Evolutionary conservation across 78 protist genomes (phyloP).

Genomic region (Dictyostelium intermedium): DNA sequence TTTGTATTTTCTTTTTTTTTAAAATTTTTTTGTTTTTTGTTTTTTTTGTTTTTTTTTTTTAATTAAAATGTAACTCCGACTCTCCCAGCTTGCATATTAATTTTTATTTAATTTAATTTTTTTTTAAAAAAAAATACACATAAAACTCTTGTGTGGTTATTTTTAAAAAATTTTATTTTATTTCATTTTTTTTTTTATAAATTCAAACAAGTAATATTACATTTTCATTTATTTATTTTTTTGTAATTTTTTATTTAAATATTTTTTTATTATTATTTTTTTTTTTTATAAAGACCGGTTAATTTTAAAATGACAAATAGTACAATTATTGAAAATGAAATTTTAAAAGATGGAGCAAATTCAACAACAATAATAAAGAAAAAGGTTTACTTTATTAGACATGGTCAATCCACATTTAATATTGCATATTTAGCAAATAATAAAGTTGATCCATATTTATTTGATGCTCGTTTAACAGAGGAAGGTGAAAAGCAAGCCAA

Average conservation of each 20-base stretch:
- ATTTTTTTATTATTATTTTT: neutral
- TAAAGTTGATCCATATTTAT: slow-evolving; percentile 29
- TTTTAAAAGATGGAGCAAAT: neutral
- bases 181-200: too few species aligned
- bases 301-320: neutral
- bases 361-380: neutral
- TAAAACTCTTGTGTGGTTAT: too few species aligned
- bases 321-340: neutral
- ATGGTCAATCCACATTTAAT: slow-evolving; percentile 72
- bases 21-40: neutral
- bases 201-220: too few species aligned
- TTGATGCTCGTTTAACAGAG: slow-evolving; percentile 56
- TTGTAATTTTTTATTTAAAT: too few species aligned
- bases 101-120: too few species aligned
- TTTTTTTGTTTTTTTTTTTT: neutral
- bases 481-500: slow-evolving; percentile 51
- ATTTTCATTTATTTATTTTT: too few species aligned
- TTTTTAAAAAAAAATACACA: too few species aligned
- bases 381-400: slow-evolving; percentile 58
- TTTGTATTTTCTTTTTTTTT: neutral
- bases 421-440: slow-evolving; percentile 17
- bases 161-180: too few species aligned
- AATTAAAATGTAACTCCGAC: neutral
- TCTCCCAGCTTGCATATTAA: neutral
- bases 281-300: too few species aligned